phyloP scores from a whole-genome alignment of 345 rosid genomes.

The Corchorus capsularis region DNA sequence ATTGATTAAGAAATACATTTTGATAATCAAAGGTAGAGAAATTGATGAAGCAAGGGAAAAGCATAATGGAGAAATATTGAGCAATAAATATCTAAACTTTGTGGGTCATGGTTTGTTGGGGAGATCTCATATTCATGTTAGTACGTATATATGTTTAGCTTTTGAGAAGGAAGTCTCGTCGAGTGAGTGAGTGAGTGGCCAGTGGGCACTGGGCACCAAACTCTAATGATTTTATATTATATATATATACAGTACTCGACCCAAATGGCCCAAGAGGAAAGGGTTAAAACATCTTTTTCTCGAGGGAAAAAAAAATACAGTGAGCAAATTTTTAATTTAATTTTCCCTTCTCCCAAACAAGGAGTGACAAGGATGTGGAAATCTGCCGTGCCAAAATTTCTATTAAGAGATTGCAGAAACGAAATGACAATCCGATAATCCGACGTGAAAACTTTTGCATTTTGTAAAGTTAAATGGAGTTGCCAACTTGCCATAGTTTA shows the following conservation, averaged over 20 bases:
- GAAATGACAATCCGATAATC: neutral
- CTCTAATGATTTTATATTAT: conserved; percentile 21
- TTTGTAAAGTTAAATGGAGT: too few relatives aligned
- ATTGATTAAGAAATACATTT: too few relatives aligned
- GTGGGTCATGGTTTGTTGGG: conserved; percentile 32
- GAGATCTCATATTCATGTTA: neutral
- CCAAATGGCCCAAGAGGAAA: neutral
- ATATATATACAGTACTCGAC: too few relatives aligned
- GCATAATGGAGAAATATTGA: neutral
- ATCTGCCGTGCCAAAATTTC: neutral
- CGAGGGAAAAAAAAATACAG: neutral
- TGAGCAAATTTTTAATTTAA: neutral
- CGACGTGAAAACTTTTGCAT: neutral
- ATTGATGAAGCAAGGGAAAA: neutral
- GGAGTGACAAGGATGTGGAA: neutral
- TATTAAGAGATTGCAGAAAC: neutral
- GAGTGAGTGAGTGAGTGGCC: neutral
- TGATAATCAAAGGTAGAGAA: neutral
- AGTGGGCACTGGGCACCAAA: conserved; percentile 28
- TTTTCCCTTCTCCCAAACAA: neutral
- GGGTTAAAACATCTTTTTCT: conserved; percentile 27
- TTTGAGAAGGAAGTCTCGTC: conserved; percentile 15
- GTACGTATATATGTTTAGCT: neutral
- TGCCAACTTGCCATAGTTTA: too few relatives aligned
- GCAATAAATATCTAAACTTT: neutral